These are phyloP conservation scores for Serendipita sp. DNA, from an alignment of 1,284 basidiomycete genomes.

Conservation along the genomic window DNA sequence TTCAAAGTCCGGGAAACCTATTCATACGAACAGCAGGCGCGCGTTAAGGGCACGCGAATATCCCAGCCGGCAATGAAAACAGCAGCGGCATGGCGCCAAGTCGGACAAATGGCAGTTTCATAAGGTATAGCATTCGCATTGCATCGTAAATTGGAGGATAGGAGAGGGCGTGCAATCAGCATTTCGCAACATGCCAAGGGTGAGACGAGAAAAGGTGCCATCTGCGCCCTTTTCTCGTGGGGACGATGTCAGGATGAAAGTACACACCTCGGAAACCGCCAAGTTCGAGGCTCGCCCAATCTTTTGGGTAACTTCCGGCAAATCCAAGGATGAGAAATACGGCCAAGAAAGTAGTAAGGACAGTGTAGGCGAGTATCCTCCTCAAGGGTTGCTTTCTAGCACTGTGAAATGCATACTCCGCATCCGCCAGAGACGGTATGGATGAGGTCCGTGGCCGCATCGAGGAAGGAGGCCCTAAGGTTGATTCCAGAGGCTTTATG, in stretches of 20 bases:
- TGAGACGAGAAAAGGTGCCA: not conserved
- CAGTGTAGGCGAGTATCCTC: not conserved
- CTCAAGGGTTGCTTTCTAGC: not conserved
- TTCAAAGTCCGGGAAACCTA: slow-evolving; percentile 4
- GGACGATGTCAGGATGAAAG: not conserved
- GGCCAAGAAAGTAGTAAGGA: not conserved
- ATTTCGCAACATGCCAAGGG: not conserved
- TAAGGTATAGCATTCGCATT: too few relatives aligned
- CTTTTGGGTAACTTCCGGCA: not conserved
- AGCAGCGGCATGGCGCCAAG: not conserved
- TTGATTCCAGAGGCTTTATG: too few relatives aligned
- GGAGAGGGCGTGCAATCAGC: not conserved
- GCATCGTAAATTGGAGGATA: not conserved
- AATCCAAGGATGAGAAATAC: slow-evolving; percentile 2
- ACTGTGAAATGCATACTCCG: not conserved
- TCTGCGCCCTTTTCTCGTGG: too few relatives aligned
- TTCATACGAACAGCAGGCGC: not conserved
- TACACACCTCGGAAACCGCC: not conserved
- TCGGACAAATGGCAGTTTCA: too few relatives aligned
- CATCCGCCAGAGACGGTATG: slow-evolving; percentile 1
- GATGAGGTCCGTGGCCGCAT: not conserved
- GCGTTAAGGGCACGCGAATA: not conserved
- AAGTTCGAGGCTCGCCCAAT: not conserved
- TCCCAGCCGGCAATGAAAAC: not conserved
- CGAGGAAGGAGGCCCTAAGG: not conserved